These are phyloP conservation scores for Podospora pseudopauciseta DNA, from an alignment of 495 filamentous ascomycete species.

Conservation along the genomic window DNA sequence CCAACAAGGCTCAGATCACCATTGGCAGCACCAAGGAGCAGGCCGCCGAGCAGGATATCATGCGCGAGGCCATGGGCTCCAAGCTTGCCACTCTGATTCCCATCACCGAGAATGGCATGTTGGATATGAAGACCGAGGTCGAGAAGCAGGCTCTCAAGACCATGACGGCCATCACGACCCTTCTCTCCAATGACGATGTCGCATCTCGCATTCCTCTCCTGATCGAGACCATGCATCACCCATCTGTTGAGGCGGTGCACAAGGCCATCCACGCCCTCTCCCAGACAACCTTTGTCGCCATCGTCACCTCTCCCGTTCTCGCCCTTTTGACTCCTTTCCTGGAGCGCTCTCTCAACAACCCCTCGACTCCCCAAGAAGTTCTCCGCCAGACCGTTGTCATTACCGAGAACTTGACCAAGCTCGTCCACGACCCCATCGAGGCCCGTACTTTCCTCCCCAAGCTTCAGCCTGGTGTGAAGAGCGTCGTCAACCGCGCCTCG, in stretches of 20 bases:
- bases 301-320: conserved; percentile 95
- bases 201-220: conserved; percentile 87
- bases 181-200: conserved; percentile 96
- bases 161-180: conserved; percentile 83
- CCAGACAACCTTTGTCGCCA: conserved; percentile 96
- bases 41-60: conserved; percentile 76
- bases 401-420: conserved; percentile 97
- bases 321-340: conserved; percentile 95
- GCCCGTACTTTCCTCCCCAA: conserved; percentile 94
- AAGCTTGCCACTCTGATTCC: conserved; percentile 88
- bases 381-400: conserved; percentile 93
- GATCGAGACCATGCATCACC: conserved; percentile 92
- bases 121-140: conserved; percentile 89
- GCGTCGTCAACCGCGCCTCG: conserved; percentile 80
- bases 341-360: conserved; percentile 86
- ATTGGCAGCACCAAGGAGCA: conserved; percentile 72
- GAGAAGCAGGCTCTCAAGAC: conserved; percentile 84
- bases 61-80: conserved; percentile 88
- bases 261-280: conserved; percentile 96
- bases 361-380: conserved; percentile 87
- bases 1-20: conserved; percentile 84
- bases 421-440: conserved; percentile 96
- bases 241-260: conserved; percentile 79
- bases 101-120: conserved; percentile 88
- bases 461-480: conserved; percentile 89